Base-by-base conservation (phyloP, 805 yeast species). In the Starmerella vaccinii region DNA sequence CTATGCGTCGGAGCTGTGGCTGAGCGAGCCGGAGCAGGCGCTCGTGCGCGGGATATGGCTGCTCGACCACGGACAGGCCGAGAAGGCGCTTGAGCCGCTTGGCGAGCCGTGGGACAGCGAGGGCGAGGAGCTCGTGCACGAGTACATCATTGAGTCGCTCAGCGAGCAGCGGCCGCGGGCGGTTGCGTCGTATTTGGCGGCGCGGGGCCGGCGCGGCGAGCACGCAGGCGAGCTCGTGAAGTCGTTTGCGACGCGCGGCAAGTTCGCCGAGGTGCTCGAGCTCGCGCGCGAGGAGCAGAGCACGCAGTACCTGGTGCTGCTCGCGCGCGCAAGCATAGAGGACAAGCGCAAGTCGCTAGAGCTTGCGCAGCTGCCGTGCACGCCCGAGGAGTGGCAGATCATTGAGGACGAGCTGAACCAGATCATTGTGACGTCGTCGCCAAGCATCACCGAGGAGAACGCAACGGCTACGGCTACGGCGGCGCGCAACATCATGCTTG, bases 351-450 rank as follows among this genome's bases (percentile, higher is more conserved):
- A 23, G 18, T 46, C 52, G 12, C 16, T 37, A 21, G 54, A 45
- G 30, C 49, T 57, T 4, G 57, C 59, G n/a, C 59, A 57, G 52
- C 52, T 56, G 23, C 39, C 54, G 13, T 50, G 41, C 44, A 49
- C 53, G 10, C 30, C 52, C 13, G 57, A 49, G 23, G 59, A 57
- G 37, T 57, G 60, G 60, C 30, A 24, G 29, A 38, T 46, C 5
- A 22, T 57, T 3, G 29, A 34, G 26, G 51, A 38, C 3, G 47
- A 44, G 38, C 51, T 57, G 23, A 18, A 42, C 19, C 43, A 30
- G 22, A 34, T 50, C 18, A 32, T 43, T 2, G 40, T 27, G 35
- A 37, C 49, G 21, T 43, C 53, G 21, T 45, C 51, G 26, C 47
- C 48, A 3, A 19, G 45, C 27, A 22, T 23, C 22, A 24, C 30